These are phyloP conservation scores for Reutealis trisperma DNA, from an alignment of 345 rosid genomes.

Conservation along the genomic window DNA sequence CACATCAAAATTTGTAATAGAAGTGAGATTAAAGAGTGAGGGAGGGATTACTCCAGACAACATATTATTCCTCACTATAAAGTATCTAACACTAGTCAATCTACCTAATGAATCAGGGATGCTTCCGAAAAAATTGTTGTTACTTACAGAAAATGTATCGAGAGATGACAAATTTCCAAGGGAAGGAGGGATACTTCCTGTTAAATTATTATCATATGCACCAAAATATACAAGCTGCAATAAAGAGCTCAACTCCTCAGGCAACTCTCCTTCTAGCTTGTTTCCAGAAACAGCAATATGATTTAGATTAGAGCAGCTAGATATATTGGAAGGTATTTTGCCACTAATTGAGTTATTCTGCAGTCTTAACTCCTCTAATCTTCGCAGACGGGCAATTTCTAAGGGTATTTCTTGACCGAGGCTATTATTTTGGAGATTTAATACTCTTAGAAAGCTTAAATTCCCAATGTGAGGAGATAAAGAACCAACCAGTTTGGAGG, in stretches of 20 bases:
- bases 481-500: not conserved
- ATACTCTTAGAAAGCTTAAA: not conserved
- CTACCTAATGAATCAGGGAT: not conserved
- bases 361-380: not conserved
- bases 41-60: constrained; percentile 9
- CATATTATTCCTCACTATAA: not conserved
- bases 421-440: constrained; percentile 11
- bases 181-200: not conserved
- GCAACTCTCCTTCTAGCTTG: constrained; percentile 12
- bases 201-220: not conserved
- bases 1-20: not conserved
- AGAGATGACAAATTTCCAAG: constrained; percentile 9
- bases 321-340: constrained; percentile 21
- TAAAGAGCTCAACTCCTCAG: constrained; percentile 1
- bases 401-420: constrained; percentile 5
- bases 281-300: not conserved
- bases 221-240: not conserved
- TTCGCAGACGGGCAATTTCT: constrained; percentile 13
- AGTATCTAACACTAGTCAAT: not conserved
- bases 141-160: not conserved
- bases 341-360: constrained; percentile 2
- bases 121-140: not conserved
- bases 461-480: constrained; percentile 21
- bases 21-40: constrained; percentile 6
- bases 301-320: constrained; percentile 8